Base-by-base conservation (phyloP, 129 eudicot species). In the Apium graveolens region DNA sequence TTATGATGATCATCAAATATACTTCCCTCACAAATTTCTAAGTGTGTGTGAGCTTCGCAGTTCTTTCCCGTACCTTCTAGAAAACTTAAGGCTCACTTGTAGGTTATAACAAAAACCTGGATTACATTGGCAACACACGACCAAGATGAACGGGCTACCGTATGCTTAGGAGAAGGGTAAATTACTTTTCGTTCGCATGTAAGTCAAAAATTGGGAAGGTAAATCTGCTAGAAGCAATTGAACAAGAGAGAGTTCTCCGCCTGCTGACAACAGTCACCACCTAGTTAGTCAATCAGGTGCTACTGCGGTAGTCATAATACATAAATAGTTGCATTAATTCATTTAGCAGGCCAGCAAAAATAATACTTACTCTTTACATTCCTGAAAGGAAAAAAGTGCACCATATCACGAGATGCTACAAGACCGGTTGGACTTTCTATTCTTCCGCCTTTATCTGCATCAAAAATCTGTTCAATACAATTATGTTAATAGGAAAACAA, bases 361-460 rank as follows among this genome's bases (percentile, higher is more conserved):
- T 34, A 21, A 42, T 75, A 73, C 84, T 85, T 79, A 95, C 99
- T 86, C 71, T 89, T 96, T 66, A 88, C 94, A 81, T 95, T 95
- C 21, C 97, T 89, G 70, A 95, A 84, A 38, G 99, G 99, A 77
- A 95, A 94, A 84, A 95, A 95, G 68, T 92, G 97, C 51, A 95
- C 95, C 26, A 95, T 95, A 85, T 95, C 97, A 75, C 99, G 99
- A 45, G 97, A 81, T 35, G 99, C 96, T 80, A 95, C 89, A 75
- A 93, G 92, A 24, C 97, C 97, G 3, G 89, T 88, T 86, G 98
- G 81, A 82, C 96, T 91, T 79, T 95, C 98, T 69, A 95, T 93
- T 78, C 94, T 90, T 51, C 87, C 98, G 39, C 93, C 97, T 79
- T 88, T 91, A 80, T 95, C 97, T 8, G 84, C 98, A 81, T 95